A percentile compares a stretch with the other conserved stretches of the same genome.
Evolutionary conservation across 2,329 filamentous ascomycete genomes (phyloP).

Genomic region (Cryphonectria carpinicola): DNA sequence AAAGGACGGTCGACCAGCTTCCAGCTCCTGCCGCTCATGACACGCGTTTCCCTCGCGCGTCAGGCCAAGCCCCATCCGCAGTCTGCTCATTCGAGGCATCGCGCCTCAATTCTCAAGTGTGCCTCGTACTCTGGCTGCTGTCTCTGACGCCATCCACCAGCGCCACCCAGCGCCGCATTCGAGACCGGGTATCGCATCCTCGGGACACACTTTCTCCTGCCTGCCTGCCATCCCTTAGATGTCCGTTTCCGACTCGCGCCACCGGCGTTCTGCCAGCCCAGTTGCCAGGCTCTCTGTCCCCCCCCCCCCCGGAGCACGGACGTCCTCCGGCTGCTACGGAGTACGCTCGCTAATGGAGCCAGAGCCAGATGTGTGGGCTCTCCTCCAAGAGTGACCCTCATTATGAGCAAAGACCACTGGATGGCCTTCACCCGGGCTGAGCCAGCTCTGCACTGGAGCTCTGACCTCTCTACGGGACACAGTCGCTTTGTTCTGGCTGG

Average conservation of each 20-base stretch:
- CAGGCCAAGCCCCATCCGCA: slow-evolving; percentile 20
- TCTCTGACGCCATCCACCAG: slow-evolving; percentile 9
- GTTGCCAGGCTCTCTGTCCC: background rate
- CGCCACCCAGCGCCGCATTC: background rate
- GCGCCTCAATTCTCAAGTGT: slow-evolving; percentile 1
- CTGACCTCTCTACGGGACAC: background rate
- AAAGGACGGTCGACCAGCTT: slow-evolving; percentile 5
- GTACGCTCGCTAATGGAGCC: background rate
- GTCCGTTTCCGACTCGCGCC: slow-evolving; percentile 1
- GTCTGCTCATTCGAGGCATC: slow-evolving; percentile 3
- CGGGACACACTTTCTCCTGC: background rate
- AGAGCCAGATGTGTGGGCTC: slow-evolving; percentile 2
- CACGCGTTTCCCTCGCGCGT: slow-evolving; percentile 29
- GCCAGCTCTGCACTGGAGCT: background rate
- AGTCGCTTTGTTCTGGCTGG: background rate
- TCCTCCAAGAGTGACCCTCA: background rate
- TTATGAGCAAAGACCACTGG: background rate
- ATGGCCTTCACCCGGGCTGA: background rate
- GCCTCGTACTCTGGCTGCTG: slow-evolving; percentile 1
- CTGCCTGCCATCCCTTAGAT: background rate
- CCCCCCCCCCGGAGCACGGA: background rate
- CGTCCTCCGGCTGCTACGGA: background rate
- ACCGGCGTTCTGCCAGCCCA: background rate
- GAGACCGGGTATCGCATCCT: slow-evolving; percentile 10
- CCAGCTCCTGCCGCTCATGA: slow-evolving; percentile 8